Evolutionary conservation across 139 green algal genomes (phyloP).

Genomic region (Auxenochlorella pyrenoidosa): DNA sequence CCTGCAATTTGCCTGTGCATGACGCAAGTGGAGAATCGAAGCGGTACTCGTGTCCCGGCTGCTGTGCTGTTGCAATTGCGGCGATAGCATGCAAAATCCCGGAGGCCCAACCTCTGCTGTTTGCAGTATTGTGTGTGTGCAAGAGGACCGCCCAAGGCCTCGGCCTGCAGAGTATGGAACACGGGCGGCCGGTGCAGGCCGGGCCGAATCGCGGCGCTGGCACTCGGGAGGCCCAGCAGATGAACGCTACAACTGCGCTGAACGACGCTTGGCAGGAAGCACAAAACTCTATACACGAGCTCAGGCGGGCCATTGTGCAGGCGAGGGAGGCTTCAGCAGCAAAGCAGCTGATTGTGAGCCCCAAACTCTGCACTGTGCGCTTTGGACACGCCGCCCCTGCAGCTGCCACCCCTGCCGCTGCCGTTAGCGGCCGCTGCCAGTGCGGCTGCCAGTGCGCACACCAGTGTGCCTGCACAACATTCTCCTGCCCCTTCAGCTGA

Average conservation of each 20-base stretch:
- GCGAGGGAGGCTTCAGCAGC: neutral
- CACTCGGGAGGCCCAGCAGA: too few relatives aligned
- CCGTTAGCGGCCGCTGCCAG: neutral
- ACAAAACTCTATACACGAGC: neutral
- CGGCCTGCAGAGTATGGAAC: neutral
- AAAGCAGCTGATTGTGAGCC: neutral
- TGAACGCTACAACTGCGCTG: neutral
- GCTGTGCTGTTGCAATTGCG: too few relatives aligned
- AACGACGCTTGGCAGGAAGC: neutral
- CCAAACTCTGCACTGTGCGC: neutral
- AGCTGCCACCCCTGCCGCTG: neutral
- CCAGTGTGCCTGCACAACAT: neutral
- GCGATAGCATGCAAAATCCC: too few relatives aligned
- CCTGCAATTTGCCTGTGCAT: too few relatives aligned
- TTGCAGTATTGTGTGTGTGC: too few relatives aligned
- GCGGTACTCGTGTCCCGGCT: too few relatives aligned
- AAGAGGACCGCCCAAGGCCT: neutral
- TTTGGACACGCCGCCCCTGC: neutral
- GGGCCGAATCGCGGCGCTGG: neutral
- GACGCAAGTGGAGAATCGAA: too few relatives aligned
- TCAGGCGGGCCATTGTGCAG: neutral
- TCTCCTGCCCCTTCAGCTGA: neutral
- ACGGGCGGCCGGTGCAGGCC: neutral
- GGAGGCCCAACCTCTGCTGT: too few relatives aligned
- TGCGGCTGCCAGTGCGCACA: neutral